phyloP scores from a whole-genome alignment of 2,329 filamentous ascomycete species.

The Neonectria hederae region DNA sequence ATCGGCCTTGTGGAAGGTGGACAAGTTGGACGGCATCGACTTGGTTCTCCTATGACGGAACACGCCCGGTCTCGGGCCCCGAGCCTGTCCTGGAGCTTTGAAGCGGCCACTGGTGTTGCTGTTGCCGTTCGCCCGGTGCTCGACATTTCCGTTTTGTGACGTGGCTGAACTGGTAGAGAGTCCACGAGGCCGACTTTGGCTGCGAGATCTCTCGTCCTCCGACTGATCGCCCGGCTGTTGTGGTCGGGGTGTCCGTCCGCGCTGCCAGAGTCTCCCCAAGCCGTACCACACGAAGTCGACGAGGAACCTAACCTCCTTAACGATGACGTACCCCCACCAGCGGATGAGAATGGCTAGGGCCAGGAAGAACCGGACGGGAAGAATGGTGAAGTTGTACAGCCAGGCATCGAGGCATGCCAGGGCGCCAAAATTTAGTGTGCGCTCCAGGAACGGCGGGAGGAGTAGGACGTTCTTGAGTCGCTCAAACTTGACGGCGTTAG shows the following conservation, averaged over 20 bases:
- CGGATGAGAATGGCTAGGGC: constrained; percentile 78
- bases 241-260: constrained; percentile 57
- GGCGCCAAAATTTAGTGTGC: constrained; percentile 86
- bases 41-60: constrained; percentile 77
- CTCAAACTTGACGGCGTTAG: constrained; percentile 90
- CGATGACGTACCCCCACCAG: constrained; percentile 80
- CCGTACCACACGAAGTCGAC: constrained; percentile 82
- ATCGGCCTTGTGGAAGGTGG: constrained; percentile 93
- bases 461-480: constrained; percentile 88
- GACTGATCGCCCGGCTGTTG: constrained; percentile 46
- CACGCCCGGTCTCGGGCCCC: constrained; percentile 45
- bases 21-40: constrained; percentile 84
- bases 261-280: constrained; percentile 78
- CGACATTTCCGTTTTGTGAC: constrained; percentile 18
- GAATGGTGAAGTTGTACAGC: constrained; percentile 95
- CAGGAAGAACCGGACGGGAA: constrained; percentile 87
- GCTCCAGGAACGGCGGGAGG: constrained; percentile 83
- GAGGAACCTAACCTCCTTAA: constrained; percentile 77
- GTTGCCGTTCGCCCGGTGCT: constrained; percentile 19
- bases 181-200: constrained; percentile 50
- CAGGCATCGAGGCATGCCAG: constrained; percentile 94
- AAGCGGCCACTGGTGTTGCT: constrained; percentile 22
- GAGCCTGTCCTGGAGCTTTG: constrained; percentile 26
- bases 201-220: constrained; percentile 52
- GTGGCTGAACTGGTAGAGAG: constrained; percentile 29